A percentile compares a stretch with the other conserved stretches of the same genome.
Conservation (phyloP, 768 basidiomycete species). For the Leccinum subtestaceum region DNA sequence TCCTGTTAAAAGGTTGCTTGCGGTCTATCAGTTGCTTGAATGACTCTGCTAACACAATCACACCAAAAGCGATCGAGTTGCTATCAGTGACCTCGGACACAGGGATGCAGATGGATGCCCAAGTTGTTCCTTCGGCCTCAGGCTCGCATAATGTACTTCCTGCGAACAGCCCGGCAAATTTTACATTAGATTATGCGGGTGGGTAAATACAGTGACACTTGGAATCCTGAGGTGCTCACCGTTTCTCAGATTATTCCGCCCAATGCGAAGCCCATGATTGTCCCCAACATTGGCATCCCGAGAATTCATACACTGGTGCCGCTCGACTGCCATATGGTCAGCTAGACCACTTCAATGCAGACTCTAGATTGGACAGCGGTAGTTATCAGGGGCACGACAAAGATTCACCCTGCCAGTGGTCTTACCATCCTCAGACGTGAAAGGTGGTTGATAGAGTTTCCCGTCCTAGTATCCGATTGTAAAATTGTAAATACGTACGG, state of each 20-base stretch:
- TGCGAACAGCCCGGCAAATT: not conserved
- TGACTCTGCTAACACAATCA: not conserved
- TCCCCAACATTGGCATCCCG: not conserved
- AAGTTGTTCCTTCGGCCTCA: not conserved
- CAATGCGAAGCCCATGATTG: not conserved
- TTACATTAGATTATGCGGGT: not conserved
- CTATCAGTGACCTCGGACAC: not conserved
- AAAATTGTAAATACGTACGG: not conserved
- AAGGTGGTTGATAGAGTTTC: not conserved
- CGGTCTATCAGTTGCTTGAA: not conserved
- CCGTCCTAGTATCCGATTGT: not conserved
- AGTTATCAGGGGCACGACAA: not conserved
- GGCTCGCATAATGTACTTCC: not conserved
- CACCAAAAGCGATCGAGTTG: conserved; percentile 6
- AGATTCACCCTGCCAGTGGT: not conserved
- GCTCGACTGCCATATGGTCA: not conserved
- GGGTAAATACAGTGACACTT: not conserved
- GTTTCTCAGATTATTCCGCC: not conserved
- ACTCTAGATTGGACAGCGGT: not conserved
- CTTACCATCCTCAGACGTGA: not conserved
- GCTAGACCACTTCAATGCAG: not conserved
- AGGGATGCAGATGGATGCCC: not conserved
- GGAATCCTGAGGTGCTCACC: not conserved
- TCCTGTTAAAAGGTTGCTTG: conserved; percentile 21
- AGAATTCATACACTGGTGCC: not conserved